These are phyloP conservation scores for Hysterium pulicare DNA, from an alignment of 2,329 filamentous ascomycete genomes.

Conservation along the genomic window DNA sequence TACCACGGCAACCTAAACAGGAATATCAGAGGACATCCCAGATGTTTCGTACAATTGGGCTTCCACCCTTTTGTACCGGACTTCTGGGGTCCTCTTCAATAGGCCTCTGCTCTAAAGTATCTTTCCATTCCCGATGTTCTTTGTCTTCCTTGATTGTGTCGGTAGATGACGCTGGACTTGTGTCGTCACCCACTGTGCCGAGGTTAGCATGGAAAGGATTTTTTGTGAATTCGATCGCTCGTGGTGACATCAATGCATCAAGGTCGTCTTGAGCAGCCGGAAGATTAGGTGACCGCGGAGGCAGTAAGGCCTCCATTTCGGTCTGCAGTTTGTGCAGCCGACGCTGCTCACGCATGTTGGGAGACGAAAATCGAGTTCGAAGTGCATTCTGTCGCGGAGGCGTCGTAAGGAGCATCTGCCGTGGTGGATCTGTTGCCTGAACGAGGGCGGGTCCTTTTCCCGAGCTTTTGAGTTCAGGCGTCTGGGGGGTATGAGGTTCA, in stretches of 20 bases:
- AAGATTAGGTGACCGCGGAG: constrained; percentile 20
- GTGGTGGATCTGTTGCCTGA: constrained; percentile 12
- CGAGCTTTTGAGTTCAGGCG: neutral
- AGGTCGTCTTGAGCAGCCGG: constrained; percentile 35
- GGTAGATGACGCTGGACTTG: constrained; percentile 30
- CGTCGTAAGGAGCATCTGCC: constrained; percentile 21
- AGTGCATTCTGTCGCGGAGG: constrained; percentile 23
- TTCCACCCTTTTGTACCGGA: constrained; percentile 69
- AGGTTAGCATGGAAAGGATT: constrained; percentile 39
- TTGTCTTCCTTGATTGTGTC: constrained; percentile 29
- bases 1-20: too few species aligned
- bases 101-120: constrained; percentile 36
- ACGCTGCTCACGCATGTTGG: constrained; percentile 37
- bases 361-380: constrained; percentile 38
- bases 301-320: constrained; percentile 36
- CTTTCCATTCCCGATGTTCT: constrained; percentile 24
- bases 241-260: constrained; percentile 65
- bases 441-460: too few species aligned
- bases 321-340: constrained; percentile 39
- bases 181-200: constrained; percentile 19
- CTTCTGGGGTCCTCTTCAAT: constrained; percentile 68
- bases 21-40: constrained; percentile 71
- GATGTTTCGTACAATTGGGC: constrained; percentile 73
- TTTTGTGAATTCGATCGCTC: constrained; percentile 68
- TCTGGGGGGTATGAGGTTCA: constrained; percentile 10